These are phyloP conservation scores for Scenedesmus sp. DNA, from an alignment of 163 green algal species.

Conservation along the genomic window DNA sequence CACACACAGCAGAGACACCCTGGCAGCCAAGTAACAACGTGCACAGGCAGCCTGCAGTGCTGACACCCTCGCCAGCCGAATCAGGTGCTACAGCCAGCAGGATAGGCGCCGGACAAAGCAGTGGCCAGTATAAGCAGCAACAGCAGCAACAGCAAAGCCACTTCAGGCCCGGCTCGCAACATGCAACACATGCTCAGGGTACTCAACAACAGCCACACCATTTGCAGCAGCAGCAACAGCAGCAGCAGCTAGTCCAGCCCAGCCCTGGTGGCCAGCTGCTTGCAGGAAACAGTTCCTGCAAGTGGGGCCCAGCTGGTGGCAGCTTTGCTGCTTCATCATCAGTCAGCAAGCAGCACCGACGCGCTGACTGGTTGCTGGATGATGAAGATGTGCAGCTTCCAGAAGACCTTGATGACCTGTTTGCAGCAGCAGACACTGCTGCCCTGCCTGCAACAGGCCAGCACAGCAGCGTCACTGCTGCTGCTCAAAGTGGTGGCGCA, in stretches of 20 bases:
- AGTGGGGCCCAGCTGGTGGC: background rate
- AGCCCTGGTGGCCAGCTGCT: background rate
- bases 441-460: background rate
- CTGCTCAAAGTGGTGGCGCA: background rate
- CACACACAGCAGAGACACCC: background rate
- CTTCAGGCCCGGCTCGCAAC: background rate
- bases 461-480: background rate
- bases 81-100: background rate
- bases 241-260: background rate
- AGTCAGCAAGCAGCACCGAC: background rate
- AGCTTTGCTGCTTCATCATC: background rate
- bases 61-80: background rate
- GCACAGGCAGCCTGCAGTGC: background rate
- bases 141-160: background rate
- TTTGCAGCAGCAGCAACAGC: conserved; percentile 16
- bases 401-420: background rate
- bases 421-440: background rate
- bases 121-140: background rate
- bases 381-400: conserved; percentile 32
- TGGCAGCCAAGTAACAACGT: background rate
- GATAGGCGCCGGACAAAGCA: background rate
- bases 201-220: background rate
- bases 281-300: background rate
- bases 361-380: background rate
- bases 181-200: background rate